These are phyloP conservation scores for Williopsis jadinii DNA, from an alignment of 1,139 yeast species.

Conservation along the genomic window DNA sequence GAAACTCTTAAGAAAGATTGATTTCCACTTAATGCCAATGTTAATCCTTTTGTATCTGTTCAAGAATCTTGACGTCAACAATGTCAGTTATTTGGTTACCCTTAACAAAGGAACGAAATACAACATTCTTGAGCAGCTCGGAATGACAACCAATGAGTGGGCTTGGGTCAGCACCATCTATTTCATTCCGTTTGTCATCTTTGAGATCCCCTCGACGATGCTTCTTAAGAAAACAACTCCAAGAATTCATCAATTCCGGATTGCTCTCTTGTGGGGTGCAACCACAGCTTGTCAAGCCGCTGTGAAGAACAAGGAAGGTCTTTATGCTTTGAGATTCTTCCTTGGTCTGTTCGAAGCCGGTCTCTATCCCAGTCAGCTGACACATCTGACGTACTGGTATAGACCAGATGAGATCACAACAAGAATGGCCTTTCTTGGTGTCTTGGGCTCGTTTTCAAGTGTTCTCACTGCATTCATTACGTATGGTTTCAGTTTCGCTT, in stretches of 20 bases:
- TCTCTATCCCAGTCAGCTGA: conserved; percentile 27
- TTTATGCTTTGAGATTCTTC: conserved; percentile 27
- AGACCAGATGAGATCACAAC: conserved; percentile 9
- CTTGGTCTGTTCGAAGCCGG: conserved; percentile 44
- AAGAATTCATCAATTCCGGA: conserved; percentile 10
- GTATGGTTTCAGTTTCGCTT: conserved; percentile 4
- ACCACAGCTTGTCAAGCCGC: conserved; percentile 9
- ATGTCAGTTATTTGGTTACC: conserved; percentile 7
- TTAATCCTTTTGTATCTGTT: conserved; percentile 7
- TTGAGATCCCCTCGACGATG: conserved; percentile 10
- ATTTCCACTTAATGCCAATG: conserved; percentile 7
- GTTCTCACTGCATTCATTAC: conserved; percentile 40
- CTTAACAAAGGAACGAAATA: conserved; percentile 6
- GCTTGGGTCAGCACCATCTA: conserved; percentile 8
- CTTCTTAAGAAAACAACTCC: conserved; percentile 11
- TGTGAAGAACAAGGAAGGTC: conserved; percentile 20
- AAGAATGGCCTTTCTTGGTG: conserved; percentile 41
- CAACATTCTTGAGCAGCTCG: conserved; percentile 5
- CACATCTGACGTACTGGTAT: conserved; percentile 8
- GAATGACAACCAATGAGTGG: conserved; percentile 12
- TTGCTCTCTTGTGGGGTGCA: conserved; percentile 10
- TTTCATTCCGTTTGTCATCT: conserved; percentile 10
- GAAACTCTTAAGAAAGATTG: conserved; percentile 7
- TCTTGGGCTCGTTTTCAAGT: conserved; percentile 38
- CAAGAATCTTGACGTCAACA: conserved; percentile 11